phyloP scores from a whole-genome alignment of 305 asterid genomes.

The Lippia alba region DNA sequence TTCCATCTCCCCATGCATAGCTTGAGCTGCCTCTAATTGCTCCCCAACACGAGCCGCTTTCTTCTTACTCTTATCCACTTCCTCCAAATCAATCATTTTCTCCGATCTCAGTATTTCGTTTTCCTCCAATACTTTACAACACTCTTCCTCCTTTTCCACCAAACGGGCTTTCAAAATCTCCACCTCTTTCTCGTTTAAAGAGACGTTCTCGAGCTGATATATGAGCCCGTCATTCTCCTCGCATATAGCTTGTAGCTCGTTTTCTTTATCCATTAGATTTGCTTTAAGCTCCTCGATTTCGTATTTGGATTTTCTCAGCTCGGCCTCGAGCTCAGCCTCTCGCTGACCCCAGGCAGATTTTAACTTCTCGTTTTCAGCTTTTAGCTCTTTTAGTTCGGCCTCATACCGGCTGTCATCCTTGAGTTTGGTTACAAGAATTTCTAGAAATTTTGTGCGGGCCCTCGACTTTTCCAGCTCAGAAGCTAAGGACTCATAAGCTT shows the following conservation, averaged over 20 bases:
- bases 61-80: conserved; percentile 34
- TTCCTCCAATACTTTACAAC: conserved; percentile 40
- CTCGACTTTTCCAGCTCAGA: conserved; percentile 66
- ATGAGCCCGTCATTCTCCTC: conserved; percentile 65
- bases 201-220: conserved; percentile 39
- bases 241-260: conserved; percentile 56
- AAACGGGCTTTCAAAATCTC: conserved; percentile 42
- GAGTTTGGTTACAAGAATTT: conserved; percentile 58
- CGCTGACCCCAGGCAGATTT: conserved; percentile 48
- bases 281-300: conserved; percentile 68
- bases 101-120: conserved; percentile 43
- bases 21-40: conserved; percentile 62
- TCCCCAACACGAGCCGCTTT: conserved; percentile 50
- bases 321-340: conserved; percentile 65
- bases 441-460: conserved; percentile 55
- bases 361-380: conserved; percentile 45
- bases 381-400: conserved; percentile 25
- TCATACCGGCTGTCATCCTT: conserved; percentile 24
- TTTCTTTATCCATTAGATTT: conserved; percentile 69
- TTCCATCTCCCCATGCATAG: conserved; percentile 65
- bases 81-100: conserved; percentile 22
- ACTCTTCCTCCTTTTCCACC: conserved; percentile 47
- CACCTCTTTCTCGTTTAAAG: conserved; percentile 36
- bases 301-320: conserved; percentile 50
- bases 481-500: conserved; percentile 49